phyloP scores from a whole-genome alignment of 176 grass and related monocot species.

The Echinochloa phyllopogon region DNA sequence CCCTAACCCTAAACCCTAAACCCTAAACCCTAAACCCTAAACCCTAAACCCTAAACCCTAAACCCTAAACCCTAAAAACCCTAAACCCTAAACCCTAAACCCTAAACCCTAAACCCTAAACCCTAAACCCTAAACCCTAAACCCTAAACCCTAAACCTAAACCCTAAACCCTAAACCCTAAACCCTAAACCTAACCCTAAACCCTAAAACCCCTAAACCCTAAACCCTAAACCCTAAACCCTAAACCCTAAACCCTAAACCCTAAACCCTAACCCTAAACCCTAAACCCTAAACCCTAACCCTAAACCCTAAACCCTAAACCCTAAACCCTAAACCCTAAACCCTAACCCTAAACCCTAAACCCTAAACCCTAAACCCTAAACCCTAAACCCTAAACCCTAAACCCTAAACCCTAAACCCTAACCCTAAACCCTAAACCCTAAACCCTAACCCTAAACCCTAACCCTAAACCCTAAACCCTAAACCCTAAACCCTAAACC shows the following conservation, averaged over 20 bases:
- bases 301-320: conserved; percentile 44
- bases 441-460: conserved; percentile 46
- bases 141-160: conserved; percentile 6
- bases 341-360: conserved; percentile 44
- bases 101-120: too few relatives aligned
- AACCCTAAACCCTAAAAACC: not conserved
- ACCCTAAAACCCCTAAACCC: conserved; percentile 21
- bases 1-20: too few relatives aligned
- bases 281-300: conserved; percentile 40
- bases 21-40: too few relatives aligned
- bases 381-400: conserved; percentile 28
- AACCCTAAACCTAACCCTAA: conserved; percentile 25
- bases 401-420: conserved; percentile 34
- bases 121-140: not conserved
- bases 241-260: conserved; percentile 34
- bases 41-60: too few relatives aligned
- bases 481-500: conserved; percentile 27
- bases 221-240: conserved; percentile 29
- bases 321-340: conserved; percentile 37
- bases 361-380: conserved; percentile 24
- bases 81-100: too few relatives aligned
- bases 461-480: conserved; percentile 39
- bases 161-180: conserved; percentile 26
- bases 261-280: conserved; percentile 30
- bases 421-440: conserved; percentile 39